Evolutionary conservation across 352 stramenopile genomes (phyloP).

Genomic region (Blastocystis hominis): DNA sequence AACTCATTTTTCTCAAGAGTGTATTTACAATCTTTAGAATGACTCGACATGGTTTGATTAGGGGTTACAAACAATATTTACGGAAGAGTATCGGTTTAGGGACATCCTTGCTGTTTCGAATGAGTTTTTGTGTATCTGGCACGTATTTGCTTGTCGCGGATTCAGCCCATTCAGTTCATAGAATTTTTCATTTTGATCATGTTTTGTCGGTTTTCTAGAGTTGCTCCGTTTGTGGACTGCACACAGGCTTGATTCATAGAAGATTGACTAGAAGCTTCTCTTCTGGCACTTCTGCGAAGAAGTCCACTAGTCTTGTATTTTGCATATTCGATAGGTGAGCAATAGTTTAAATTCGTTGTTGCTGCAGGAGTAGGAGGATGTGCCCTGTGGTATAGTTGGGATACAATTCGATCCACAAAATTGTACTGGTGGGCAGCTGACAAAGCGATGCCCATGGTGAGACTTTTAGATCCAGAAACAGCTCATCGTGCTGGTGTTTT

Average conservation of each 20-base stretch:
- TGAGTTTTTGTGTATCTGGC: background rate
- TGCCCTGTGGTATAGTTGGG: slow-evolving; percentile 10
- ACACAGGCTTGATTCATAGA: background rate
- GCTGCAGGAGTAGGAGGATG: background rate
- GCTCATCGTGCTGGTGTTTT: slow-evolving; percentile 42
- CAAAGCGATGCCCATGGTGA: slow-evolving; percentile 26
- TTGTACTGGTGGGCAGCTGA: slow-evolving; percentile 16
- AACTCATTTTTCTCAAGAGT: too few relatives aligned
- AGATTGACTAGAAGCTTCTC: background rate
- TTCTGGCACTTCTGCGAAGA: background rate
- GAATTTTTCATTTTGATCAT: background rate
- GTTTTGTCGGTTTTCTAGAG: background rate
- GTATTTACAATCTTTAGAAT: background rate
- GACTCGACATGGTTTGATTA: background rate
- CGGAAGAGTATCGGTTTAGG: background rate
- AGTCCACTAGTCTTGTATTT: background rate
- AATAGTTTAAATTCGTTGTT: slow-evolving; percentile 16
- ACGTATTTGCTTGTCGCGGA: background rate
- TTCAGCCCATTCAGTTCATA: background rate
- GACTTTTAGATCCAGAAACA: slow-evolving; percentile 28
- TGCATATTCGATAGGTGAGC: background rate
- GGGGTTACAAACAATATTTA: background rate
- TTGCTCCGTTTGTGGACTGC: background rate
- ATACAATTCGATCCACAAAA: slow-evolving; percentile 20
- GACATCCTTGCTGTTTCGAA: background rate